Evolutionary conservation across 78 protist species (phyloP), one percentile per base, ranked within the genome.

Genomic region (Monocercomonoides exilis): DNA sequence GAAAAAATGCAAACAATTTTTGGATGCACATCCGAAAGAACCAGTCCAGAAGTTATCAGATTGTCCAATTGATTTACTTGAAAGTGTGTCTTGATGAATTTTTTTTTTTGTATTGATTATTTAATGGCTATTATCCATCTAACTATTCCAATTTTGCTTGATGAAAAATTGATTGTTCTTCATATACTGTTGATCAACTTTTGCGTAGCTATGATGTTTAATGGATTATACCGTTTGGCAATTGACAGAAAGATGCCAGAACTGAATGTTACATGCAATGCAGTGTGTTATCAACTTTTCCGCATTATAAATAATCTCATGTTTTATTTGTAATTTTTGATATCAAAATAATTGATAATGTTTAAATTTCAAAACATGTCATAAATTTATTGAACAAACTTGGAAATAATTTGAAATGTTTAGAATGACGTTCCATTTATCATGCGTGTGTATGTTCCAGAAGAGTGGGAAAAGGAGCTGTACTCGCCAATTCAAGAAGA

Each of bases 391-490:
- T n/a, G n/a, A n/a, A n/a, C n/a, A n/a, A n/a, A n/a, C n/a, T n/a
- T n/a, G n/a, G n/a, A n/a, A n/a, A n/a, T n/a, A n/a, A n/a, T n/a
- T n/a, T n/a, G n/a, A n/a, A 54, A 29, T 54, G 70, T 54, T 21
- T 21, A 54, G 70, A 54, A 54, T 54, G 70, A 54, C 21, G 21
- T 54, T 21, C 70, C 70, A 54, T 54, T 21, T 11, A 29, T 54
- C 70, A 54, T 54, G 70, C 70, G 70, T 54, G 70, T 54, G 70
- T 54, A 54, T 54, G 70, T 54, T 21, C 70, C 70, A 54, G 70
- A 54, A 11, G 38, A 54, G 21, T 54, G 70, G 70, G 70, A 11
- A 11, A 21, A 54, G 21, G 70, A 54, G 21, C 21, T 54, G 21
- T 54, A 54, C 21, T 54, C 70, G 70, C 70, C 70, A 29, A 29